Evolutionary conservation across 768 basidiomycete genomes (phyloP).

Genomic region (Clitopilus passeckerianus): DNA sequence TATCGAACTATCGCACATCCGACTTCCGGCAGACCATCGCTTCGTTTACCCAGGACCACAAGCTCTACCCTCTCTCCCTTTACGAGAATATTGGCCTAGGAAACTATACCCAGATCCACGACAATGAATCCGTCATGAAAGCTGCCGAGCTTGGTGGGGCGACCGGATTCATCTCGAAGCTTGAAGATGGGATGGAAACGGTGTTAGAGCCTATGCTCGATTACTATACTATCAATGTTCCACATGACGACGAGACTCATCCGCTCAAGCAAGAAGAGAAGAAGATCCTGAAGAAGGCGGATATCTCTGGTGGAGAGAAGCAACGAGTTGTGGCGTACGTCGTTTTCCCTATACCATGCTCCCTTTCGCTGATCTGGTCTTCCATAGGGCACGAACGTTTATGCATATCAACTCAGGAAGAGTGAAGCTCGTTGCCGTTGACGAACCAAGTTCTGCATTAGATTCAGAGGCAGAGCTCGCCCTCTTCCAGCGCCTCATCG

Average conservation of each 20-base stretch:
- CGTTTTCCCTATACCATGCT: not conserved
- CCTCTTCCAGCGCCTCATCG: slow-evolving; percentile 27
- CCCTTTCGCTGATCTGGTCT: not conserved
- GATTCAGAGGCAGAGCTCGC: slow-evolving; percentile 38
- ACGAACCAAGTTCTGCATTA: slow-evolving; percentile 45
- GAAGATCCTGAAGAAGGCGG: slow-evolving; percentile 12
- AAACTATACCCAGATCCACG: slow-evolving; percentile 7
- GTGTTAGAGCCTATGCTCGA: slow-evolving; percentile 11
- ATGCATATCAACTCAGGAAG: slow-evolving; percentile 21
- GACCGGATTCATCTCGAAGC: slow-evolving; percentile 10
- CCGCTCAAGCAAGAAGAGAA: slow-evolving; percentile 12
- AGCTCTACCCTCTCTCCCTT: slow-evolving; percentile 42
- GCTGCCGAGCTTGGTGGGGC: slow-evolving; percentile 28
- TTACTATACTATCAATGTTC: slow-evolving; percentile 6
- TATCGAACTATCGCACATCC: slow-evolving; percentile 27
- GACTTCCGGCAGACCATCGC: slow-evolving; percentile 41
- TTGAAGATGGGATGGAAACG: slow-evolving; percentile 13
- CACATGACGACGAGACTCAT: slow-evolving; percentile 9
- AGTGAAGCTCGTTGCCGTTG: slow-evolving; percentile 34
- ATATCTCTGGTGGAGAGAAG: slow-evolving; percentile 20
- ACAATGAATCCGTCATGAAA: slow-evolving; percentile 14
- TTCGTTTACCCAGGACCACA: slow-evolving; percentile 46
- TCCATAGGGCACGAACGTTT: slow-evolving; percentile 21
- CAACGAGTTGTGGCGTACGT: slow-evolving; percentile 24
- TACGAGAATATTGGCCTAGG: slow-evolving; percentile 37